These are phyloP conservation scores for Tausonia pullulans DNA, from an alignment of 1,284 basidiomycete species.

Conservation along the genomic window DNA sequence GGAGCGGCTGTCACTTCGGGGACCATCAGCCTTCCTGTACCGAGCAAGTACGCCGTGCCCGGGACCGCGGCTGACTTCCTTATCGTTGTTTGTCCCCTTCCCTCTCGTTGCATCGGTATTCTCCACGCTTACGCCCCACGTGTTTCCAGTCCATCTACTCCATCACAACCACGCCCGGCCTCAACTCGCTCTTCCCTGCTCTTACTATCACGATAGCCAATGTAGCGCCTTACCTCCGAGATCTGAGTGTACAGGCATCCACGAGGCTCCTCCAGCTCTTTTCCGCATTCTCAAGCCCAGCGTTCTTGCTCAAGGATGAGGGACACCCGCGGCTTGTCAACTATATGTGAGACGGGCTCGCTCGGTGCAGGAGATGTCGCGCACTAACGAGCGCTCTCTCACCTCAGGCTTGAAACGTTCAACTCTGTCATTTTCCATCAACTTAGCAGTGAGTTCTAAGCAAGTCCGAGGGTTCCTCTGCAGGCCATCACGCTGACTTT, in stretches of 20 bases:
- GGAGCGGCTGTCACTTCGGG: slow-evolving; percentile 50
- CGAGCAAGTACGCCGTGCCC: slow-evolving; percentile 58
- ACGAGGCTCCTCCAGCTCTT: slow-evolving; percentile 76
- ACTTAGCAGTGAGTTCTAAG: slow-evolving; percentile 23
- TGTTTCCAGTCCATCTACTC: slow-evolving; percentile 65
- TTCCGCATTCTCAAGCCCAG: slow-evolving; percentile 74
- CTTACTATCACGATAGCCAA: slow-evolving; percentile 83
- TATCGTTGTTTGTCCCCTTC: slow-evolving; percentile 52
- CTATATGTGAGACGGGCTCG: slow-evolving; percentile 38
- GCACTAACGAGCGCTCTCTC: background rate
- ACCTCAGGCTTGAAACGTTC: slow-evolving; percentile 61
- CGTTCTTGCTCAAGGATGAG: slow-evolving; percentile 83
- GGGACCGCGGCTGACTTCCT: slow-evolving; percentile 77
- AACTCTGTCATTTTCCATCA: slow-evolving; percentile 67
- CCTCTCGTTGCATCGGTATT: background rate
- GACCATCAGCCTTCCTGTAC: slow-evolving; percentile 50
- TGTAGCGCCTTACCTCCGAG: slow-evolving; percentile 70
- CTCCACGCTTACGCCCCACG: background rate
- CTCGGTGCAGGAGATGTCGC: background rate
- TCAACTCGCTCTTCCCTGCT: slow-evolving; percentile 79
- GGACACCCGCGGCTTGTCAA: slow-evolving; percentile 83
- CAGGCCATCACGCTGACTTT: background rate
- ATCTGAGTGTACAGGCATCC: slow-evolving; percentile 67
- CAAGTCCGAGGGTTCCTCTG: background rate
- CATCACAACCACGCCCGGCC: slow-evolving; percentile 76